Evolutionary conservation across 306 rosid genomes (phyloP).

Genomic region (Notholithocarpus densiflorus): DNA sequence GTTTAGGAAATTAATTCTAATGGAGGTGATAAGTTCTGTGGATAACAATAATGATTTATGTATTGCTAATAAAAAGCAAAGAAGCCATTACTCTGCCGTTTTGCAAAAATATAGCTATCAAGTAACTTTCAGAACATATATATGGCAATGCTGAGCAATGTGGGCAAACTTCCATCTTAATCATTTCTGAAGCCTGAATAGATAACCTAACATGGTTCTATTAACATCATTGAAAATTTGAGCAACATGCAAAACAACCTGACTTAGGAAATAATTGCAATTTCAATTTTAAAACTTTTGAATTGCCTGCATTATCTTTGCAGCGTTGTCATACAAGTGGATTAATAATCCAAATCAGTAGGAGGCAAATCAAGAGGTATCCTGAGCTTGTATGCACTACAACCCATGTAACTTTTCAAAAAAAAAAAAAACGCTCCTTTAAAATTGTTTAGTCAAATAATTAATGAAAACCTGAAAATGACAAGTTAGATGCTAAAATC

Average conservation of each 20-base stretch:
- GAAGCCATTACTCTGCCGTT: not conserved
- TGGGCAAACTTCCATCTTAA: not conserved
- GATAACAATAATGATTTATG: not conserved
- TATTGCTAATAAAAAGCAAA: not conserved
- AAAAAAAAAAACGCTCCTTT: not conserved
- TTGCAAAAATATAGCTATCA: not conserved
- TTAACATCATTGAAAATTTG: not conserved
- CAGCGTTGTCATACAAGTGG: not conserved
- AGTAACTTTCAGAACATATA: not conserved
- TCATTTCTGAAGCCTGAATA: not conserved
- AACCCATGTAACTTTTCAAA: not conserved
- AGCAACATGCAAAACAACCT: not conserved
- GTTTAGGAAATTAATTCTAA: not conserved
- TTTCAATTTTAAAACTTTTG: not conserved
- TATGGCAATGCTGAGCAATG: not conserved
- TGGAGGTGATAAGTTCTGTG: not conserved
- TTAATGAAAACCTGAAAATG: too few relatives aligned
- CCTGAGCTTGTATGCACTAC: not conserved
- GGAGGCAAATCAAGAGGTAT: not conserved
- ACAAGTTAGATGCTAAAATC: too few relatives aligned
- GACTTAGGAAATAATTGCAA: not conserved
- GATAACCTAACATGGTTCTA: not conserved
- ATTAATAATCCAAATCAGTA: not conserved
- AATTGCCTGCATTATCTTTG: not conserved
- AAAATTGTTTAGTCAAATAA: too few relatives aligned